phyloP scores from a whole-genome alignment of 805 yeast genomes.

The Hanseniaspora jakobsenii region DNA sequence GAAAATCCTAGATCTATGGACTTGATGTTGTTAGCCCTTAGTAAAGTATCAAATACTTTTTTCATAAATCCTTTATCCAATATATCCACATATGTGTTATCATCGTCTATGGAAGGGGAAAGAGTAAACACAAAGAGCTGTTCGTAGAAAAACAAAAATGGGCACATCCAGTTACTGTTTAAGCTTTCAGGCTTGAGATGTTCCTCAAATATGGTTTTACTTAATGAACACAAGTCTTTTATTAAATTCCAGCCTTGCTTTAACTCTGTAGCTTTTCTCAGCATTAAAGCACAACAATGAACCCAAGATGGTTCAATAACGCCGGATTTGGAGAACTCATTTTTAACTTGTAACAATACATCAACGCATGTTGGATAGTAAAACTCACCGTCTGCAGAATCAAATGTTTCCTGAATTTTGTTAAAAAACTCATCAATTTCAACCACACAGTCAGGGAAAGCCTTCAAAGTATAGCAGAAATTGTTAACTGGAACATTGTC shows the following conservation, averaged over 20 bases:
- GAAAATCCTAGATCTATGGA: slow-evolving; percentile 40
- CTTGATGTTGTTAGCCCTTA: slow-evolving; percentile 32
- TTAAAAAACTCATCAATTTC: background rate
- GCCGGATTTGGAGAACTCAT: background rate
- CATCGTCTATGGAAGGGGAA: slow-evolving; percentile 34
- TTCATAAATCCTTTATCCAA: slow-evolving; percentile 10
- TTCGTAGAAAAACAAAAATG: slow-evolving; percentile 44
- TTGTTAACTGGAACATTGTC: background rate
- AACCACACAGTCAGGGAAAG: background rate
- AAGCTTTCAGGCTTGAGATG: slow-evolving; percentile 30
- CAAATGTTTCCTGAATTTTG: background rate
- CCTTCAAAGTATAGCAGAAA: background rate
- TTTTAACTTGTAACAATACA: background rate
- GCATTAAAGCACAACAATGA: background rate
- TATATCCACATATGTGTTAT: slow-evolving; percentile 18
- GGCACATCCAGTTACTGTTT: slow-evolving; percentile 46
- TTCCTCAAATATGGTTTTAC: slow-evolving; percentile 29
- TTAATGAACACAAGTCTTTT: no score
- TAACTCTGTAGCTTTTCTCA: no score
- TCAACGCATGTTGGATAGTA: background rate
- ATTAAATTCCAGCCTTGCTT: no score
- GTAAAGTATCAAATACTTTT: slow-evolving; percentile 34
- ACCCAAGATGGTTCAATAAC: background rate
- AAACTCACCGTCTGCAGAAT: background rate
- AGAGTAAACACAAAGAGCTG: slow-evolving; percentile 40